Base-by-base conservation (phyloP, 2,329 filamentous ascomycete genomes). In the Lachnellula hyalina region DNA sequence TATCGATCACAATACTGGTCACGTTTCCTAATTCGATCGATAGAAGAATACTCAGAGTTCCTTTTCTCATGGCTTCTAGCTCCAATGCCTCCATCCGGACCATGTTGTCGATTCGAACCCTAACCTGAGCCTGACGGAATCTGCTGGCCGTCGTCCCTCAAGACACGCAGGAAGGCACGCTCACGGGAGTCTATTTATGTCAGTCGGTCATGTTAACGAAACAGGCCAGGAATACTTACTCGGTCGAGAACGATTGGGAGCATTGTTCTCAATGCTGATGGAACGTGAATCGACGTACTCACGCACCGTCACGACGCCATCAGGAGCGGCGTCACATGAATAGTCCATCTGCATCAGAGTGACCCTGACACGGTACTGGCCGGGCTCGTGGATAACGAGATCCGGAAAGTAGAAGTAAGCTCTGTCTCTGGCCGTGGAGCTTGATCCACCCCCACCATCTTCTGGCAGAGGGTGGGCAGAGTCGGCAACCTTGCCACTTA, bases 351-450 rank as follows among this genome's bases (percentile, higher is more conserved):
- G 58, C 64, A 67, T 67, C 47, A 68, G 38, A 34, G 58, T 65
- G 21, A 69, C 52, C 50, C 62, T 50, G 19, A 68, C 57, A 12
- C 62, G 56, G 51, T 69, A 69, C 38, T 57, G 55, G 3, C 67
- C 67, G n/a, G 64, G 59, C 8, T 59, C 47, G 38, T 63, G 40
- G 36, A 69, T 67, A 17, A 59, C 55, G 25, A 69, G 55, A 55
- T 68, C 61, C 12, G 65, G 61, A 49, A 69, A 68, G 47, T 63
- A 65, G 50, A 68, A 67, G 52, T 69, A 68, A 1, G 62, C 65
- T 36, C 58, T 58, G 36, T 68, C 64, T 21, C 49, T 57, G 11
- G 49, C 46, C 11, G 52, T 41, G 25, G 46, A 52, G 45, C 49
- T 58, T 17, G 36, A 28, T 40, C 52, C 35, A 36, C 41, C 38